phyloP scores from a whole-genome alignment of 169 alveolate genomes.

The Nephromyces sp. region DNA sequence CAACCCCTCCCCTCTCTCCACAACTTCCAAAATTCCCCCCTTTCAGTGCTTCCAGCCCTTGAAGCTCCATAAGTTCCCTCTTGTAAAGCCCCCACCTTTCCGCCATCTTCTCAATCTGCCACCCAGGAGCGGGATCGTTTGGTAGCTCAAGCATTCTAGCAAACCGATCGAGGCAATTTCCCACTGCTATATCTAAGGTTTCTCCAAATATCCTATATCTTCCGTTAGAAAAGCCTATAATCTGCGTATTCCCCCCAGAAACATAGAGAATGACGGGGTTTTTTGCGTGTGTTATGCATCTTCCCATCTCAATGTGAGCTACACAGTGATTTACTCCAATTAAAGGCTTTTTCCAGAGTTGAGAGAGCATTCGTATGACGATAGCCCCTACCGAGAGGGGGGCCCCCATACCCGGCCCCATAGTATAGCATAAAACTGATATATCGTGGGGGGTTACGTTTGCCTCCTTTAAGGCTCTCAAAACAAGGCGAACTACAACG shows the following conservation, averaged over 20 bases:
- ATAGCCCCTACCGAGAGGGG: slow-evolving; percentile 93
- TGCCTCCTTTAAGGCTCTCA: slow-evolving; percentile 75
- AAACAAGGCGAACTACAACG: slow-evolving; percentile 71
- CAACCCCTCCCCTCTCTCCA: too few species aligned
- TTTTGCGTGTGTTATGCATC: slow-evolving; percentile 80
- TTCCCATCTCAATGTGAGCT: slow-evolving; percentile 98
- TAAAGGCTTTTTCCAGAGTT: slow-evolving; percentile 82
- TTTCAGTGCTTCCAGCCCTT: too few species aligned
- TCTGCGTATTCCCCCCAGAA: slow-evolving; percentile 95
- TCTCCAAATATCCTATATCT: slow-evolving; percentile 94
- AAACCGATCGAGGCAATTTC: slow-evolving; percentile 93
- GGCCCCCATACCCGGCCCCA: slow-evolving; percentile 99
- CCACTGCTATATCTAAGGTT: slow-evolving; percentile 96
- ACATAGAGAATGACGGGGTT: slow-evolving; percentile 93
- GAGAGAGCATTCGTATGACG: slow-evolving; percentile 84
- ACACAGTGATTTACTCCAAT: slow-evolving; percentile 97
- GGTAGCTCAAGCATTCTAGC: slow-evolving; percentile 90
- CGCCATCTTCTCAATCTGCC: slow-evolving; percentile 92
- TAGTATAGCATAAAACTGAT: slow-evolving; percentile 83
- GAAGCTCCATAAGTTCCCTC: too few species aligned
- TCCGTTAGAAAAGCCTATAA: slow-evolving; percentile 49
- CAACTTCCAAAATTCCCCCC: too few species aligned
- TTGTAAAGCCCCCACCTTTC: too few species aligned
- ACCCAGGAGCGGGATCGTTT: slow-evolving; percentile 97
- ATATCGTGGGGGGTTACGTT: slow-evolving; percentile 68